phyloP scores from a whole-genome alignment of 805 yeast species.

The Ogataea wickerhamii region DNA sequence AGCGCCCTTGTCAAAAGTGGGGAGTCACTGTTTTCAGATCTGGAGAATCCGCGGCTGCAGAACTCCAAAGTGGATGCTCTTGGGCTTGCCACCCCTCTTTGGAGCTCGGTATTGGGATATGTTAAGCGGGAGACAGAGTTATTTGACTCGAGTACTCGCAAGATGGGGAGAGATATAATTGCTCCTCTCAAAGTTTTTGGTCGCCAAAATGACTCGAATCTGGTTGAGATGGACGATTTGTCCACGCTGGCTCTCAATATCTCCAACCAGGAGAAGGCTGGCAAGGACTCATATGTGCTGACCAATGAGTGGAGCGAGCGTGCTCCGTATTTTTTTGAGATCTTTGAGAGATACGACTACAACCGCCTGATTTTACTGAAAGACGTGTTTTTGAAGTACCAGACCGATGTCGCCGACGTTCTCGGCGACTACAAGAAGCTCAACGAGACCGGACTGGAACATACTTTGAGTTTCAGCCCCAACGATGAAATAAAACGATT shows the following conservation, averaged over 20 bases:
- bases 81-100: conserved; percentile 42
- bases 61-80: conserved; percentile 46
- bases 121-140: conserved; percentile 43
- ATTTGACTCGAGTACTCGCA: conserved; percentile 44
- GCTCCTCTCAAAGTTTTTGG: conserved; percentile 51
- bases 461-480: conserved; percentile 61
- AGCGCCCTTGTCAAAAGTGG: conserved; percentile 36
- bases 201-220: conserved; percentile 46
- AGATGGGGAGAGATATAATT: conserved; percentile 53
- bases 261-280: conserved; percentile 15
- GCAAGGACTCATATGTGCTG: conserved; percentile 36
- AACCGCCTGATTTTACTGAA: conserved; percentile 59
- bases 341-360: conserved; percentile 69
- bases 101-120: conserved; percentile 41
- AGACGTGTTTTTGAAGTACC: conserved; percentile 61
- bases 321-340: conserved; percentile 73
- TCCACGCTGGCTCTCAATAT: conserved; percentile 25
- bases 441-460: conserved; percentile 64
- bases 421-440: conserved; percentile 41
- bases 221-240: conserved; percentile 39
- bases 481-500: conserved; percentile 56
- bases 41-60: conserved; percentile 39
- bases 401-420: conserved; percentile 56
- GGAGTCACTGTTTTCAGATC: conserved; percentile 34
- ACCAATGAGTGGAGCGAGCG: conserved; percentile 69